phyloP scores from a whole-genome alignment of 2,329 filamentous ascomycete genomes.

The Penicillium digitatum region DNA sequence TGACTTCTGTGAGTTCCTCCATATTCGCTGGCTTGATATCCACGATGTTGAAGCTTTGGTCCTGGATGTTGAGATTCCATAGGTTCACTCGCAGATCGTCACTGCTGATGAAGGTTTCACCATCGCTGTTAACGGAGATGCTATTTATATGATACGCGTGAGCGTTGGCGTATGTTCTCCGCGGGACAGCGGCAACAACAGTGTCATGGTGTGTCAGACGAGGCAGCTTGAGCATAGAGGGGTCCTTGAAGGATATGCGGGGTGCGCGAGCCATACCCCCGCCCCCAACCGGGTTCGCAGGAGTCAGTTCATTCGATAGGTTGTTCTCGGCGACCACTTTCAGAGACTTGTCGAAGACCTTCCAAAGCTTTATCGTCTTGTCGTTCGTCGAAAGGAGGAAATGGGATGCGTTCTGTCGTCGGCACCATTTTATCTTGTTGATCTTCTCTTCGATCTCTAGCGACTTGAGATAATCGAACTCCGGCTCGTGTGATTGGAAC shows the following conservation, averaged over 20 bases:
- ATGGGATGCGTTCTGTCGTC: conserved; percentile 95
- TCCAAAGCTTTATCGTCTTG: conserved; percentile 99
- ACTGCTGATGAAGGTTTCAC: conserved; percentile 98
- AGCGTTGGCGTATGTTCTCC: conserved; percentile 94
- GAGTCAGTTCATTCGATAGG: conserved; percentile 87
- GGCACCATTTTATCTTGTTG: conserved; percentile 99
- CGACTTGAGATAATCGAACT: conserved; percentile 99
- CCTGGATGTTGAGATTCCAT: conserved; percentile 98
- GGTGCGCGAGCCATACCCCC: conserved; percentile 72
- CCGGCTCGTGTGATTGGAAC: conserved; percentile 98
- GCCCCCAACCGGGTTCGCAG: conserved; percentile 65
- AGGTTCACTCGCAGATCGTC: conserved; percentile 97
- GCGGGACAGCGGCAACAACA: conserved; percentile 91
- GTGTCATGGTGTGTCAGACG: conserved; percentile 97
- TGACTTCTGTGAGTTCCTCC: conserved; percentile 98
- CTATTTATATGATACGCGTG: conserved; percentile 99
- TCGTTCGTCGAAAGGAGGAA: conserved; percentile 98
- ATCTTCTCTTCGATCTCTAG: conserved; percentile 99
- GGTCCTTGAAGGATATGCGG: conserved; percentile 70
- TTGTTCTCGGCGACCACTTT: conserved; percentile 99
- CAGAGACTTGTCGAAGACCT: conserved; percentile 98
- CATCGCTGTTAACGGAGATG: conserved; percentile 99
- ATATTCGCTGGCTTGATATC: conserved; percentile 99
- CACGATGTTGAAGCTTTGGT: conserved; percentile 99
- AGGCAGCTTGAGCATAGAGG: conserved; percentile 83